phyloP scores from a whole-genome alignment of 805 yeast species.

The Candida cerambycidarum region DNA sequence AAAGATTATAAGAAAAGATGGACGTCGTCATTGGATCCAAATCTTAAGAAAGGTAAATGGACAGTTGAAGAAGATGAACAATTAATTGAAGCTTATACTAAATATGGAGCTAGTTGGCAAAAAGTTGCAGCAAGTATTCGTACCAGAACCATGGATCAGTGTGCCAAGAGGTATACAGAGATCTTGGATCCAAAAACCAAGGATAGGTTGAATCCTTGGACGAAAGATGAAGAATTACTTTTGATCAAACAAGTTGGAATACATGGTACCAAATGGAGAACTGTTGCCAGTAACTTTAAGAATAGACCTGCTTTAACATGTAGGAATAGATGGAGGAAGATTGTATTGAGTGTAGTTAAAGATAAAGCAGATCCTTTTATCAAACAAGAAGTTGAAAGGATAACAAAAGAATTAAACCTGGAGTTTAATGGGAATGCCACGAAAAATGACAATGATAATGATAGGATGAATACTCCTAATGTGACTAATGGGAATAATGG shows the following conservation, averaged over 20 bases:
- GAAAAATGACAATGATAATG: not conserved
- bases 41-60: conserved; percentile 83
- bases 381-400: conserved; percentile 57
- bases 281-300: conserved; percentile 66
- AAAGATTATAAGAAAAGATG: conserved; percentile 88
- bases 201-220: conserved; percentile 80
- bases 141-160: conserved; percentile 92
- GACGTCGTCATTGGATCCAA: conserved; percentile 83
- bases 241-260: conserved; percentile 65
- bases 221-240: conserved; percentile 67
- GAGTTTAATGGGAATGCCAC: not conserved
- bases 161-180: conserved; percentile 87
- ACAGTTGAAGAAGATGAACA: conserved; percentile 73
- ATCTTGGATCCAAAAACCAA: conserved; percentile 81
- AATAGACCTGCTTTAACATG: conserved; percentile 88
- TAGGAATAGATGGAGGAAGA: conserved; percentile 88
- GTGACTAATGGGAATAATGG: not conserved
- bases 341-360: conserved; percentile 71
- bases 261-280: conserved; percentile 88
- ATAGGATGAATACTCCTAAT: not conserved
- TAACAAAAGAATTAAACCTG: conserved; percentile 24
- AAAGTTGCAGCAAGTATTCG: conserved; percentile 72
- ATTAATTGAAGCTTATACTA: conserved; percentile 60
- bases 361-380: conserved; percentile 59
- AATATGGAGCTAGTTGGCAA: conserved; percentile 83